Evolutionary conservation across 73 alveolate genomes (phyloP).

Genomic region (Blepharisma stoltei): DNA sequence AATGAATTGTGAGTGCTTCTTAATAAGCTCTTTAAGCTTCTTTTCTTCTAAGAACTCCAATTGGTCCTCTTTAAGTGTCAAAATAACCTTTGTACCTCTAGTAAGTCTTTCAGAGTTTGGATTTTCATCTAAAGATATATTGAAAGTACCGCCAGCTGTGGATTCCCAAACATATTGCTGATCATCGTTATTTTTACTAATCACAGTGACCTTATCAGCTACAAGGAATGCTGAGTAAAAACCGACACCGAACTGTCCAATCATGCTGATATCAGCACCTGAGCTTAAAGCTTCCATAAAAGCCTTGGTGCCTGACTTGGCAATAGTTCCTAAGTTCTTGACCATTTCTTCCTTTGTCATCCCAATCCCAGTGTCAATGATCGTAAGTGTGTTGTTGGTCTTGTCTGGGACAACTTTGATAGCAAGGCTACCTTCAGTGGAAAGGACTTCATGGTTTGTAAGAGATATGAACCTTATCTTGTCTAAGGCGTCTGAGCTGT

Average conservation of each 20-base stretch:
- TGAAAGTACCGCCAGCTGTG: constrained; percentile 96
- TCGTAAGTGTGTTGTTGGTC: constrained; percentile 96
- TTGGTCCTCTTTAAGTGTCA: constrained; percentile 97
- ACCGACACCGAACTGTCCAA: constrained; percentile 99
- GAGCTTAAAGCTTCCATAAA: constrained; percentile 99
- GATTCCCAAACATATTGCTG: constrained; percentile 98
- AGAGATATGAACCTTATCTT: constrained; percentile 97
- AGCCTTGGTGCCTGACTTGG: constrained; percentile 99
- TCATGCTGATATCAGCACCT: constrained; percentile 99
- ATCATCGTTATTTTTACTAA: constrained; percentile 91
- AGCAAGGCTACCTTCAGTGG: constrained; percentile 87
- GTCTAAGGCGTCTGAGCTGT: constrained; percentile 99
- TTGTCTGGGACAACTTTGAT: constrained; percentile 98
- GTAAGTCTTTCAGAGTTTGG: constrained; percentile 72
- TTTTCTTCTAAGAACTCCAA: constrained; percentile 96
- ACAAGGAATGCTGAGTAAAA: constrained; percentile 98
- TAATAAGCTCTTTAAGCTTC: constrained; percentile 94
- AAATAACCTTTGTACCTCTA: constrained; percentile 96
- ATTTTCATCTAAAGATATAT: constrained; percentile 81
- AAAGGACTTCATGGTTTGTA: constrained; percentile 94
- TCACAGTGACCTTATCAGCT: constrained; percentile 96
- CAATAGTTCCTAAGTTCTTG: constrained; percentile 99
- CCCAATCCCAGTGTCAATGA: constrained; percentile 98
- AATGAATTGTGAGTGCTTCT: constrained; percentile 98
- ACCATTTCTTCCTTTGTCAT: constrained; percentile 98